phyloP scores from a whole-genome alignment of 495 filamentous ascomycete genomes.

The Annulohypoxylon moriforme region DNA sequence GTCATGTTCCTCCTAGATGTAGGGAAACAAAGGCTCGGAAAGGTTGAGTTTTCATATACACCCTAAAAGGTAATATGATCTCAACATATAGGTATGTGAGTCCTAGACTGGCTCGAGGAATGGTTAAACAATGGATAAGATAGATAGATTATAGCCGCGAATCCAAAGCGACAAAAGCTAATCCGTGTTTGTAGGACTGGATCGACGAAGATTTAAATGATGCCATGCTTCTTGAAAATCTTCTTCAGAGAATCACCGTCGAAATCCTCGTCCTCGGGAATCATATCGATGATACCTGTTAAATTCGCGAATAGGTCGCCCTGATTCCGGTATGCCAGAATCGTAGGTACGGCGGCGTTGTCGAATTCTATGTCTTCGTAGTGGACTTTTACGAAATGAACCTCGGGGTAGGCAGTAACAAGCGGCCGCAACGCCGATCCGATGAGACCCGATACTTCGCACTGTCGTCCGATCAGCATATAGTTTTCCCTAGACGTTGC shows the following conservation, averaged over 20 bases:
- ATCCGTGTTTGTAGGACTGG: background rate
- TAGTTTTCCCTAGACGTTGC: background rate
- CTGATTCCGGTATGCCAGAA: slow-evolving; percentile 85
- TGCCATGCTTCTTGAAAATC: slow-evolving; percentile 59
- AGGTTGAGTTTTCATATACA: background rate
- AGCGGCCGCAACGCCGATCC: slow-evolving; percentile 80
- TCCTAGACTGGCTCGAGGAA: background rate
- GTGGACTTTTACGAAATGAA: slow-evolving; percentile 91
- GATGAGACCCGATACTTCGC: slow-evolving; percentile 75
- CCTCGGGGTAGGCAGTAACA: slow-evolving; percentile 72
- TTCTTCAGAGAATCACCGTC: slow-evolving; percentile 61
- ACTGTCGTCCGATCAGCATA: slow-evolving; percentile 64
- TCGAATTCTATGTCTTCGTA: slow-evolving; percentile 96
- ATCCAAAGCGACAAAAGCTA: slow-evolving; percentile 4
- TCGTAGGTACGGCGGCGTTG: slow-evolving; percentile 84
- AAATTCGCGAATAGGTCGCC: slow-evolving; percentile 92
- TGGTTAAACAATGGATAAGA: background rate
- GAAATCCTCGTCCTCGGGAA: slow-evolving; percentile 73
- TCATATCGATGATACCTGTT: slow-evolving; percentile 85
- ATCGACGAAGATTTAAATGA: slow-evolving; percentile 49
- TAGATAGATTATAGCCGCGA: background rate
- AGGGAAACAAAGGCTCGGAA: background rate
- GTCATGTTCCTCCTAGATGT: background rate
- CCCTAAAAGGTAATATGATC: background rate
- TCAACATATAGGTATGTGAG: background rate